Base-by-base conservation (phyloP, 257 asterid species). In the Lithospermum erythrorhizon region DNA sequence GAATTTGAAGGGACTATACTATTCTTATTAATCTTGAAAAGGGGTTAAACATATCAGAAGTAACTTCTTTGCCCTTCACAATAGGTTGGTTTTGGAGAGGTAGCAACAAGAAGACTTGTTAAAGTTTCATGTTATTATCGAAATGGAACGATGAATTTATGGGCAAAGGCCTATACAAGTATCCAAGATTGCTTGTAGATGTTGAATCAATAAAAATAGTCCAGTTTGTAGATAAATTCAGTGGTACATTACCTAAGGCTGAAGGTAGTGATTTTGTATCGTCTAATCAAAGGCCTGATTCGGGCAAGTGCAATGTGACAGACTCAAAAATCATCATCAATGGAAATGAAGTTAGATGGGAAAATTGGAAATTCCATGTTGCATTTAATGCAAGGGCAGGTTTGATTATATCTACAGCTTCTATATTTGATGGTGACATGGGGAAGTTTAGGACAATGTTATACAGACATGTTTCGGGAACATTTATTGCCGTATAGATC, bases 401-500 rank as follows among this genome's bases (percentile, higher is more conserved):
- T 49, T 1, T 70, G 10, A 70, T 85, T 19, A 74, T 87, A 59
- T 87, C 94, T 4, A 73, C 89, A 6, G 96, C 86, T 30, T 76
- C 78, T 3, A 16, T 85, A 15, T 73, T 65, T 6, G 91, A 81
- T 59, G 7, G n/a, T 5, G 37, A 24, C 0, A 65, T 20, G 62
- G 70, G 71, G 0, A 58, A 56, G 58, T 79, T 51, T 37, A 75
- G 96, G 27, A 68, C 62, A 6, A 87, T 87, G 70, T 79, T 85
- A 25, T 87, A 87, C 18, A 79, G 81, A 37, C 87, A 82, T 59
- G 84, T 82, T 1, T 85, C 96, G 0, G 96, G 85, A 75, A 82
- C 89, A 37, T 87, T 83, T 63, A 94, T n/a, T 87, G 17, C 96
- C 94, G 11, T 82, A 87, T 87, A 94, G 91, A 87, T 57, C 94